phyloP scores from a whole-genome alignment of 2,329 filamentous ascomycete species.

The Ustulina deusta region DNA sequence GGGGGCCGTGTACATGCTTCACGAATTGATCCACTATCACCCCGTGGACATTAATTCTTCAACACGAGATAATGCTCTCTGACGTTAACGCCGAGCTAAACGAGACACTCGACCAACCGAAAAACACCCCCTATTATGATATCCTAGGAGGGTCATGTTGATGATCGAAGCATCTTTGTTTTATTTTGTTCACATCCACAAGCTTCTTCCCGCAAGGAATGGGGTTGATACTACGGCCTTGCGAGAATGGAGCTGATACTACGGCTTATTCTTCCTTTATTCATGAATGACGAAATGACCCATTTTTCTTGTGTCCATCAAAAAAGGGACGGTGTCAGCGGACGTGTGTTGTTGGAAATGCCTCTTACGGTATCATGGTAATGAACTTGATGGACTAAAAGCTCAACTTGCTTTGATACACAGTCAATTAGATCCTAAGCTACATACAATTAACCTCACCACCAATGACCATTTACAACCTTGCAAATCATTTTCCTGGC shows the following conservation, averaged over 20 bases:
- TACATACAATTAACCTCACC: conserved; percentile 41
- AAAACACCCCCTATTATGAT: conserved; percentile 50
- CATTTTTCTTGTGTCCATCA: conserved; percentile 51
- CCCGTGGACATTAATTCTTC: conserved; percentile 52
- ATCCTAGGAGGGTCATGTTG: conserved; percentile 52
- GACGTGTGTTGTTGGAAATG: conserved; percentile 54
- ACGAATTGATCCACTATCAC: conserved; percentile 52
- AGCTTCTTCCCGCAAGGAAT: conserved; percentile 41
- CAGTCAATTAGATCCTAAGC: conserved; percentile 50
- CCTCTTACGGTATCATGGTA: conserved; percentile 55
- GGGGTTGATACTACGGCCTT: conserved; percentile 49
- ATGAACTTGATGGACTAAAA: conserved; percentile 54
- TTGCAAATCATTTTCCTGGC: background rate
- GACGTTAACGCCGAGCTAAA: conserved; percentile 49
- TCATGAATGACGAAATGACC: conserved; percentile 53
- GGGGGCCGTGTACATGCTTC: conserved; percentile 52
- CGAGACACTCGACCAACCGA: conserved; percentile 50
- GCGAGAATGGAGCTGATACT: conserved; percentile 49
- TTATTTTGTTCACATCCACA: conserved; percentile 48
- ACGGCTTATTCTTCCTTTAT: conserved; percentile 50
- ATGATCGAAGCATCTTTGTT: conserved; percentile 50
- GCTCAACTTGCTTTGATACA: conserved; percentile 54
- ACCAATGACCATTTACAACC: conserved; percentile 21
- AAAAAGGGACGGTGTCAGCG: conserved; percentile 57
- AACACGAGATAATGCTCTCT: conserved; percentile 43